phyloP scores from a whole-genome alignment of 371 early-diverging fungal species.

The Nosema muscidifuracis region DNA sequence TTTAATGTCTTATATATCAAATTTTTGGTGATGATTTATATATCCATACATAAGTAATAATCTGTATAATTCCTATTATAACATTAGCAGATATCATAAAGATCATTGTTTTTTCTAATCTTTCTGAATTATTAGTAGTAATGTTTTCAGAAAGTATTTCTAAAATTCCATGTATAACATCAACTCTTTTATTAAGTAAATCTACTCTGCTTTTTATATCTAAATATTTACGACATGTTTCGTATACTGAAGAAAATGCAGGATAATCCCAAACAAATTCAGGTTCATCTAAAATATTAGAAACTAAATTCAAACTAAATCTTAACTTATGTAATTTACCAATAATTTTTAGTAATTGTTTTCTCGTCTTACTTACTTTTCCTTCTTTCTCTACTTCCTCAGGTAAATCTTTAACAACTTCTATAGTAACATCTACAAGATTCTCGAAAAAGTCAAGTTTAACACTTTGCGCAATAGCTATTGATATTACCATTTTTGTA shows the following conservation, averaged over 20 bases:
- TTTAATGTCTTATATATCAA: background rate
- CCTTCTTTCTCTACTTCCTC: conserved; percentile 62
- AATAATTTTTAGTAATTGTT: conserved; percentile 60
- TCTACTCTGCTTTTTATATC: conserved; percentile 62
- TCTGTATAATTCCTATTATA: conserved; percentile 48
- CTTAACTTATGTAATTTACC: conserved; percentile 59
- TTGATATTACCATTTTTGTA: conserved; percentile 64
- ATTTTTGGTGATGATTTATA: background rate
- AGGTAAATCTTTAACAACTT: conserved; percentile 60
- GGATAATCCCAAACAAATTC: conserved; percentile 64
- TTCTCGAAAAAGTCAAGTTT: conserved; percentile 64
- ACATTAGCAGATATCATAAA: conserved; percentile 50
- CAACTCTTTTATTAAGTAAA: conserved; percentile 62
- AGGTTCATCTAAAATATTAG: conserved; percentile 64
- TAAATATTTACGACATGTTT: conserved; percentile 62
- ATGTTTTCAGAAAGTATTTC: conserved; percentile 59
- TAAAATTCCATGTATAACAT: conserved; percentile 62
- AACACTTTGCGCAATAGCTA: conserved; percentile 64
- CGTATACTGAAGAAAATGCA: conserved; percentile 60
- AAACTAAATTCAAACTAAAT: conserved; percentile 61
- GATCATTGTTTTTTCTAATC: conserved; percentile 60
- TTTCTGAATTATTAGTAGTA: conserved; percentile 60
- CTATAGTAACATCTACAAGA: conserved; percentile 60
- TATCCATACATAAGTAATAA: conserved; percentile 7
- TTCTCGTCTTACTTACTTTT: conserved; percentile 56